Evolutionary conservation across 2,329 filamentous ascomycete genomes (phyloP), one percentile per base, ranked within the genome.

Genomic region (Fusarium vanettenii): DNA sequence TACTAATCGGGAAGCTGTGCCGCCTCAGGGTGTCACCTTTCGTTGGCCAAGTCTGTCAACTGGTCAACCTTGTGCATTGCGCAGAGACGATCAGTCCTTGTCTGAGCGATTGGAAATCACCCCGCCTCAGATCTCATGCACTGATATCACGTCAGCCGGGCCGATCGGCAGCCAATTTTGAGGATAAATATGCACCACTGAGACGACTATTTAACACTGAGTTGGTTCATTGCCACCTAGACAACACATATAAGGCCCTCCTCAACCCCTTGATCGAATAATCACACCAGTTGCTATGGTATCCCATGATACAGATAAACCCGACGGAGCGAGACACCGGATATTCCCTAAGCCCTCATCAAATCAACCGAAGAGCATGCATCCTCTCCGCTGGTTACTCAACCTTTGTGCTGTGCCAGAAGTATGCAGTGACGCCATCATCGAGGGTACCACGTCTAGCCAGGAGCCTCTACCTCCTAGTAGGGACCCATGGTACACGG

Each of bases 401-500:
- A 14, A 63, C 37, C 37, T 74, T 1, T 55, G 45, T 7, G 7
- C 55, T 3, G n/a, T 37, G 2, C 55, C 13, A 11, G n/a, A 59
- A 8, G 10, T 50, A 1, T 25, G 18, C 0, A 13, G n/a, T 2
- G 11, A 2, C 3, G 16, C n/a, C 1, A 16, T 60, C 5, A 4
- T 22, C 6, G 25, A 13, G 5, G 55, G 27, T 0, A 7, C 6
- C 8, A 10, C 25, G 1, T 4, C 52, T 2, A 11, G 45, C 0
- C 11, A 45, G 0, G 9, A 39, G 9, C 39, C 45, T 1, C 6
- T 69, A 1, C 60, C 71, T 2, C 74, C 73, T 6, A 76, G 55
- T 5, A 6, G 41, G 5, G 74, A 76, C 6, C 48, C 61, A 2
- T 76, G 74, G 73, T 74, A 74, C 25, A 31, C 13, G 0, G 59